A percentile compares a stretch with the other conserved stretches of the same genome.
Conservation (phyloP, 192 early-diverging fungal species). For the Coemansia brasiliensis region DNA sequence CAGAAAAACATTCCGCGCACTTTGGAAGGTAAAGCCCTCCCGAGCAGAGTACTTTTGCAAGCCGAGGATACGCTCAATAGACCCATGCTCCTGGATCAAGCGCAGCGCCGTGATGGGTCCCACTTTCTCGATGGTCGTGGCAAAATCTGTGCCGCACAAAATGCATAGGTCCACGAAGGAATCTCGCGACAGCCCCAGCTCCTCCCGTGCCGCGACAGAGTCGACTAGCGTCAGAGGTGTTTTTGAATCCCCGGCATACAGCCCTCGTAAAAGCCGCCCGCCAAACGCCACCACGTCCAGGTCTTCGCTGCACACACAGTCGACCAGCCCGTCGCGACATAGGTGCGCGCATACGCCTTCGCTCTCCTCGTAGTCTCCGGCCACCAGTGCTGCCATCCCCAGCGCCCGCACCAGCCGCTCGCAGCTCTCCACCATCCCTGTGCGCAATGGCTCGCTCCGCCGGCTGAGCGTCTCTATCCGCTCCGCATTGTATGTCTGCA, state of each 20-base stretch:
- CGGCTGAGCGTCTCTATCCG: slow-evolving; percentile 47
- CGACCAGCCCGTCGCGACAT: slow-evolving; percentile 44
- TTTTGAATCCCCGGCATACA: slow-evolving; percentile 8
- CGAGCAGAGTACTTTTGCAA: slow-evolving; percentile 33
- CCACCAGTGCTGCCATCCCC: slow-evolving; percentile 57
- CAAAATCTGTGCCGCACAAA: slow-evolving; percentile 77
- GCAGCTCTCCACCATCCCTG: slow-evolving; percentile 50
- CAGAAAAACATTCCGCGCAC: slow-evolving; percentile 48
- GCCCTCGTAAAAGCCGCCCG: slow-evolving; percentile 33
- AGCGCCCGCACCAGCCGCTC: slow-evolving; percentile 49
- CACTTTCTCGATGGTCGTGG: slow-evolving; percentile 62
- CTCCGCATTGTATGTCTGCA: slow-evolving; percentile 17
- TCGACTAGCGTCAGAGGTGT: slow-evolving; percentile 55
- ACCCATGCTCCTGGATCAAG: slow-evolving; percentile 59
- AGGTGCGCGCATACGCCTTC: slow-evolving; percentile 69
- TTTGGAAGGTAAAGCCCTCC: slow-evolving; percentile 36
- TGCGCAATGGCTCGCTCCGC: slow-evolving; percentile 57
- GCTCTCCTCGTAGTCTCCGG: slow-evolving; percentile 54
- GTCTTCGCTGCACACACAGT: slow-evolving; percentile 65
- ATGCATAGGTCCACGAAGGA: slow-evolving; percentile 73
- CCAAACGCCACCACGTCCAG: slow-evolving; percentile 38
- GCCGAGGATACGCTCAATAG: slow-evolving; percentile 62
- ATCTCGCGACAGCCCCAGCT: slow-evolving; percentile 55
- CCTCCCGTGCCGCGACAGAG: slow-evolving; percentile 40
- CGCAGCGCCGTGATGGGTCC: slow-evolving; percentile 64